Evolutionary conservation across 495 filamentous ascomycete species (phyloP), one percentile per base, ranked within the genome.

Genomic region (Pseudevernia furfuracea): DNA sequence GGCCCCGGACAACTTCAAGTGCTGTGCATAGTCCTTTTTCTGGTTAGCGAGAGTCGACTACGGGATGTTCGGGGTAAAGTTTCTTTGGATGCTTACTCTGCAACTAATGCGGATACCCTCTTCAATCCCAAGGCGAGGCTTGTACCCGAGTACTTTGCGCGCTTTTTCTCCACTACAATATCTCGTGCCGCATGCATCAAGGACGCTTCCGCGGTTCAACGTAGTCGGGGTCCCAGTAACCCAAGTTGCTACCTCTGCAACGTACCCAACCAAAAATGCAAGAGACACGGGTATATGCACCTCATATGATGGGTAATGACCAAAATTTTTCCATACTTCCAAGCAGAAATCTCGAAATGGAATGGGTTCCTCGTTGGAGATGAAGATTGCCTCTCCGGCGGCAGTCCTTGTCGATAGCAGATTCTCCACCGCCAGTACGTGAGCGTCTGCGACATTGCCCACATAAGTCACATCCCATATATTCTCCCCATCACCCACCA

Each of bases 401-500:
- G 84, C 84, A 11, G 82, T 84, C 46, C 71, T 77, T 1, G 77
- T 75, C 7, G 78, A 78, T 25, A 84, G 66, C 58, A 87, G 75
- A 67, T 86, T 86, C 67, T 82, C 78, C 7, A 81, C 79, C 6
- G 86, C 85, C 41, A 89, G 79, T 32, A 86, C 72, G 69, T 88
- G 84, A 25, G 85, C 85, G 66, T 87, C 79, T 21, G 83, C 85
- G 36, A 83, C 72, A 62, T 89, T 88, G 66, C 72, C 73, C 30
- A 85, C 81, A 69, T 87, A 83, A 32, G 81, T 84, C 56, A 86
- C 81, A 71, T 87, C 84, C 76, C 81, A 84, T 55, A 86, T 65
- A 65, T 88, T 88, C 15, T 73, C 65, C 5, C 83, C 84, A 63
- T 76, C 63, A 14, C 86, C 86, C 46, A 87, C 74, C 44, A 85